Conservation (phyloP, 305 asterid species). For the Caryopteris hybrid region DNA sequence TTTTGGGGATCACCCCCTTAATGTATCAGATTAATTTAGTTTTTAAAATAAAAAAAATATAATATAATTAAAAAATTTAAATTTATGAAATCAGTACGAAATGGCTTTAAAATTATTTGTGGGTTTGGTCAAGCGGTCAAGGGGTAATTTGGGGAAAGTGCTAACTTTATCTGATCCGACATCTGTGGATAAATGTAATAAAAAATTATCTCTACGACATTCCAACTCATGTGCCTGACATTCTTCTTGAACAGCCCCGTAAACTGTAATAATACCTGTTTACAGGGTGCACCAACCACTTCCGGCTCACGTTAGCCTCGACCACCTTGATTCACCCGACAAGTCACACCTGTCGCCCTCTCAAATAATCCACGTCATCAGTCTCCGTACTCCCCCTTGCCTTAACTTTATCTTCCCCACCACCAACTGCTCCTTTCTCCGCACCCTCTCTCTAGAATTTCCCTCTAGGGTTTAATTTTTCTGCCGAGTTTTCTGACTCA, state of each 20-base stretch:
- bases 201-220: background rate
- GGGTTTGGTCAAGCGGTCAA: background rate
- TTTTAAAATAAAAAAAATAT: too few species aligned
- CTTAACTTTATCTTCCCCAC: constrained; percentile 43
- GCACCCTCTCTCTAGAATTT: constrained; percentile 33
- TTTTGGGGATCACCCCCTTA: too few species aligned
- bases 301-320: constrained; percentile 40
- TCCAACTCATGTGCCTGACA: constrained; percentile 11
- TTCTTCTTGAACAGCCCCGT: background rate
- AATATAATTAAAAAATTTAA: too few species aligned
- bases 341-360: constrained; percentile 37
- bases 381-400: constrained; percentile 19
- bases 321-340: constrained; percentile 32
- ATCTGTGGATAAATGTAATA: background rate
- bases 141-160: background rate
- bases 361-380: constrained; percentile 43
- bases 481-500: constrained; percentile 17
- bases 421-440: constrained; percentile 25
- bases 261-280: constrained; percentile 16
- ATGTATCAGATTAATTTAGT: too few species aligned
- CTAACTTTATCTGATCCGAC: background rate
- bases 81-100: too few species aligned
- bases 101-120: too few species aligned
- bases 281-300: constrained; percentile 18
- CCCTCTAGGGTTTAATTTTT: constrained; percentile 30